Evolutionary conservation across 805 yeast genomes (phyloP).

Genomic region (Torulaspora gathmanii): DNA sequence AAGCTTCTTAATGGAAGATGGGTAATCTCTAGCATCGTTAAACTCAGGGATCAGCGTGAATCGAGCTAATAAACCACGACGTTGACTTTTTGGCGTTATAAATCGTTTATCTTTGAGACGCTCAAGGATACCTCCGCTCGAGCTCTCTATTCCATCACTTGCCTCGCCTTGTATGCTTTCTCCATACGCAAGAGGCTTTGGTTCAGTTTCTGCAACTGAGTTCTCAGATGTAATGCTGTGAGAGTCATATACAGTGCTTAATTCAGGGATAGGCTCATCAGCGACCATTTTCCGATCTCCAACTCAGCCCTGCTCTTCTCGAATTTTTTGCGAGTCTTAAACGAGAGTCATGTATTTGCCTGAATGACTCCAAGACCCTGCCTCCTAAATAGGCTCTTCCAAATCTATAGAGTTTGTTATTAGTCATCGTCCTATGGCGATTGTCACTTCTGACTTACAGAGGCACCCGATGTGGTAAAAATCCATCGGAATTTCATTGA

Average conservation of each 20-base stretch:
- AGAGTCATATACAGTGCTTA: not conserved
- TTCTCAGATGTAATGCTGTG: not conserved
- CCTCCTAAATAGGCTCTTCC: too few species aligned
- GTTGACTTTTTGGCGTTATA: conserved; percentile 31
- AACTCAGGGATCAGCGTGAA: conserved; percentile 61
- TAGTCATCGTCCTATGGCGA: not conserved
- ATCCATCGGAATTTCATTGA: too few species aligned
- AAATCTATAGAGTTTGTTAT: too few species aligned
- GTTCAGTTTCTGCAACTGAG: conserved; percentile 1
- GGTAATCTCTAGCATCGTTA: conserved; percentile 64
- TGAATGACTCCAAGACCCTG: not conserved
- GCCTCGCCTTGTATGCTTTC: not conserved
- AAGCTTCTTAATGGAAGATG: conserved; percentile 44
- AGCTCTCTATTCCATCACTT: not conserved
- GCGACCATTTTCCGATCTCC: not conserved
- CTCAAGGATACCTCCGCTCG: not conserved
- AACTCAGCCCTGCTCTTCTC: too few species aligned
- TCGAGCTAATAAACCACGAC: conserved; percentile 56
- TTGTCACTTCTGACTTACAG: not conserved
- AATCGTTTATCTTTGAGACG: conserved; percentile 16
- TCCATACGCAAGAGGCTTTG: not conserved
- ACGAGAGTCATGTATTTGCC: not conserved
- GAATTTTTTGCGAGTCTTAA: too few species aligned
- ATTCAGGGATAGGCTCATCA: not conserved
- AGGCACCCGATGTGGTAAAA: too few species aligned